Base-by-base conservation (phyloP, 352 stramenopile species). In the Globisporangium nagaii region DNA sequence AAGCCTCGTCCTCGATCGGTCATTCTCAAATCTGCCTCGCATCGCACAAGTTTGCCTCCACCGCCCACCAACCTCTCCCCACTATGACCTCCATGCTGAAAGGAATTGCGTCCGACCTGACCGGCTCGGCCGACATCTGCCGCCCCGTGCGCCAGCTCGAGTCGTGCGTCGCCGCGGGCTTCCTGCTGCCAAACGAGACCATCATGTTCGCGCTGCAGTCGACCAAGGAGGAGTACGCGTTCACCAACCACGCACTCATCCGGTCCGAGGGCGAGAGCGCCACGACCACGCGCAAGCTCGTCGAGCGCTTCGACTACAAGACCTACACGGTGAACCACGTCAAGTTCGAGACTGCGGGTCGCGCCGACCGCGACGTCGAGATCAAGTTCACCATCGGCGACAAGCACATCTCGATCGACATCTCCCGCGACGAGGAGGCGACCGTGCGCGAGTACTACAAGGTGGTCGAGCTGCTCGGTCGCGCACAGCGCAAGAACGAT, bases 171-270 rank as follows among this genome's bases (percentile, higher is more conserved):
- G 71, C 57, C 10, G 31, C 27, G 7, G 31, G 60, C 30, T 86
- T 76, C 43, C 24, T 84, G 17, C 53, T 81, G 8, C 69, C 69
- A 9, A 58, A 53, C 11, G 73, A 86, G 52, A 47, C 54, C 10
- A 62, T 84, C 17, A 31, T 86, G 55, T 84, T 84, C 53, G 66
- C 73, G 31, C 80, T 84, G 35, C 60, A 76, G 55, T 86, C 75
- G 24, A 50, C 47, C 32, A 84, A 86, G 34, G 73, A 84, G 35
- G 75, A 86, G 55, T 86, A 70, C 52, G 54, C 69, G 39, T 86
- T 86, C 62, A 84, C 75, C 2, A 82, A 86, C 41, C 68, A 84
- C 49, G 75, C 75, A 25, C 28, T 86, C 39, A 67, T 86, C 28
- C 58, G 65, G 36, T 62, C 65, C 6, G 4, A 67, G 10, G 73